Percentiles rank a stretch among this genome's conserved stretches.
These are phyloP conservation scores for Rhypophila decipiens DNA, from an alignment of 495 filamentous ascomycete species.

Conservation along the genomic window DNA sequence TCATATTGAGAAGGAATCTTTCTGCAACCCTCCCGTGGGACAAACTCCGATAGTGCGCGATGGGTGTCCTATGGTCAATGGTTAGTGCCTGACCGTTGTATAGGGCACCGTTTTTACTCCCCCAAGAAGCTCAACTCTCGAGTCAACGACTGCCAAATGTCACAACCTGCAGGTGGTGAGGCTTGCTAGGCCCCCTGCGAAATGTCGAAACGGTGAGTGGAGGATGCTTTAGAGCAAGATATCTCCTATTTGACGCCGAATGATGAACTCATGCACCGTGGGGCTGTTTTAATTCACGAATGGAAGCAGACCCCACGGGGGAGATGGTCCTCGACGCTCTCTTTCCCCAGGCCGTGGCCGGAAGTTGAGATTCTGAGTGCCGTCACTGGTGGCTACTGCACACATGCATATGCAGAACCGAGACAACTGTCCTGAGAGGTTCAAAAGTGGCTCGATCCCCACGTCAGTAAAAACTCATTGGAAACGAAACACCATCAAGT, in stretches of 20 bases:
- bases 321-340: neutral
- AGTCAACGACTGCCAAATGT: neutral
- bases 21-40: no score
- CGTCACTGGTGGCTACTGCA: slow-evolving; percentile 18
- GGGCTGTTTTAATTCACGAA: slow-evolving; percentile 3
- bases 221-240: no score
- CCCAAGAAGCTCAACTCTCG: neutral
- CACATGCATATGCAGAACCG: slow-evolving; percentile 17
- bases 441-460: neutral
- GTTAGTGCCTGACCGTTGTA: neutral
- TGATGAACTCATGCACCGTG: no score
- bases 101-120: neutral
- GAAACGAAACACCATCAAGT: neutral
- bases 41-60: no score
- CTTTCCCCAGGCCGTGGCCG: neutral
- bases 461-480: neutral
- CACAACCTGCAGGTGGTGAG: neutral
- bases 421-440: neutral
- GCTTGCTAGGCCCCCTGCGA: neutral
- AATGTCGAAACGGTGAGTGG: neutral
- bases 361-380: neutral
- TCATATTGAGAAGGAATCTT: no score
- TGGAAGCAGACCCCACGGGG: neutral
- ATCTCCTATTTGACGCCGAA: no score
- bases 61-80: no score